phyloP scores from a whole-genome alignment of 257 asterid genomes.

The Haberlea rhodopensis region DNA sequence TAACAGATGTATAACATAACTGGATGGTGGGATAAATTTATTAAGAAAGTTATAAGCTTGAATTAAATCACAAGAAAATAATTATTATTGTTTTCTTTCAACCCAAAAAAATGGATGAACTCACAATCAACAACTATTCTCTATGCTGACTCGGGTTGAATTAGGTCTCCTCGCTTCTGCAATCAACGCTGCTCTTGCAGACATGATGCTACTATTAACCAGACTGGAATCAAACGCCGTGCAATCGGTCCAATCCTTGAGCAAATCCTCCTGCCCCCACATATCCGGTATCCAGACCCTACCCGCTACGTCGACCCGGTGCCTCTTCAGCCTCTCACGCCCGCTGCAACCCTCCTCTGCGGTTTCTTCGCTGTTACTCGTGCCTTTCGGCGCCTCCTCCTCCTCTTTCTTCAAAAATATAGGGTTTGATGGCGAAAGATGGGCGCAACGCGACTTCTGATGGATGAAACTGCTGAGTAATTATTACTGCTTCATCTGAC shows the following conservation, averaged over 20 bases:
- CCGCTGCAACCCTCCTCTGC: constrained; percentile 33
- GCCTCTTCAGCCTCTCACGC: constrained; percentile 75
- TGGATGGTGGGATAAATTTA: no score
- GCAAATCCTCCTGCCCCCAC: constrained; percentile 79
- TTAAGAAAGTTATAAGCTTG: no score
- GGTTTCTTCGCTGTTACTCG: constrained; percentile 1
- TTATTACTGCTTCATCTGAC: neutral
- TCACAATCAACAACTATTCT: constrained; percentile 32
- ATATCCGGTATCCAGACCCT: constrained; percentile 89
- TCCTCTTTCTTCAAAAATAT: neutral
- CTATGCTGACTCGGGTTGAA: constrained; percentile 42
- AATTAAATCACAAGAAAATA: no score
- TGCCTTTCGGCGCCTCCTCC: neutral
- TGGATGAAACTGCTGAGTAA: neutral
- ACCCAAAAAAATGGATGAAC: neutral
- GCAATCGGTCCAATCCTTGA: constrained; percentile 81
- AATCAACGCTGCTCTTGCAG: constrained; percentile 69
- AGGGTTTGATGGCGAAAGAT: neutral
- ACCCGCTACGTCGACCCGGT: constrained; percentile 75
- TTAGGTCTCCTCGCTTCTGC: constrained; percentile 42
- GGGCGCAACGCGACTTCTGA: neutral
- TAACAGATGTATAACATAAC: no score
- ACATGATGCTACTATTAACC: constrained; percentile 42
- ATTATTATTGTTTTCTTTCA: no score
- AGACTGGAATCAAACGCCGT: constrained; percentile 58